These are phyloP conservation scores for Mikania micrantha DNA, from an alignment of 129 eudicot genomes.

Conservation along the genomic window DNA sequence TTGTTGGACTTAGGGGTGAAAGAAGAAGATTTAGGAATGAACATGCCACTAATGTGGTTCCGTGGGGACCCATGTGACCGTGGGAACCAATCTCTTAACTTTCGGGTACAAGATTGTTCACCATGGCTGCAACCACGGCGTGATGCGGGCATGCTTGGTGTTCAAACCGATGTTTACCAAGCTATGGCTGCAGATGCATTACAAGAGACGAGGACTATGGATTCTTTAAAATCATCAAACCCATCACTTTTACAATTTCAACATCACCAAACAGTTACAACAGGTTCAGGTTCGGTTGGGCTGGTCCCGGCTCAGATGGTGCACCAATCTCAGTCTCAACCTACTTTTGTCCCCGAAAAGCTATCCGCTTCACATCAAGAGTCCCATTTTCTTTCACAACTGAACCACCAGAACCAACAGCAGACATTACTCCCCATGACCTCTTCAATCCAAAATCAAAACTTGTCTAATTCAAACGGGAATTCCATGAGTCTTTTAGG, in stretches of 20 bases:
- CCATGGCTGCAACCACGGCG: constrained; percentile 86
- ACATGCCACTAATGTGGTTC: constrained; percentile 69
- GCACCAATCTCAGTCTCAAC: constrained; percentile 44
- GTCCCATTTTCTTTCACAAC: constrained; percentile 40
- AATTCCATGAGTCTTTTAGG: constrained; percentile 43
- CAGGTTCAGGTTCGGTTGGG: constrained; percentile 36
- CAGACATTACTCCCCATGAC: constrained; percentile 22
- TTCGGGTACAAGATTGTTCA: constrained; percentile 64
- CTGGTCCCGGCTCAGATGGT: constrained; percentile 45
- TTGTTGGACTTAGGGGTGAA: constrained; percentile 39
- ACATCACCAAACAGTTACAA: constrained; percentile 39
- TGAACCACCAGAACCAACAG: constrained; percentile 44
- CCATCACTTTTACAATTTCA: constrained; percentile 56
- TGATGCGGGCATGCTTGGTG: constrained; percentile 57
- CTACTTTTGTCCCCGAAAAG: constrained; percentile 31
- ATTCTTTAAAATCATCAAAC: constrained; percentile 49
- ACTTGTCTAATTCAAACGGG: constrained; percentile 46
- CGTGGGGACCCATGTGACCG: constrained; percentile 55
- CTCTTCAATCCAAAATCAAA: constrained; percentile 28
- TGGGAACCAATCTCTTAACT: constrained; percentile 56
- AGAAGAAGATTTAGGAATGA: constrained; percentile 59
- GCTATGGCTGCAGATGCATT: constrained; percentile 74
- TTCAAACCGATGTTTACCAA: constrained; percentile 71
- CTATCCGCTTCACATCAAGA: constrained; percentile 15
- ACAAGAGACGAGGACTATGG: constrained; percentile 59